Evolutionary conservation across 2,329 filamentous ascomycete species (phyloP).

Genomic region (Fusarium pseudograminearum): DNA sequence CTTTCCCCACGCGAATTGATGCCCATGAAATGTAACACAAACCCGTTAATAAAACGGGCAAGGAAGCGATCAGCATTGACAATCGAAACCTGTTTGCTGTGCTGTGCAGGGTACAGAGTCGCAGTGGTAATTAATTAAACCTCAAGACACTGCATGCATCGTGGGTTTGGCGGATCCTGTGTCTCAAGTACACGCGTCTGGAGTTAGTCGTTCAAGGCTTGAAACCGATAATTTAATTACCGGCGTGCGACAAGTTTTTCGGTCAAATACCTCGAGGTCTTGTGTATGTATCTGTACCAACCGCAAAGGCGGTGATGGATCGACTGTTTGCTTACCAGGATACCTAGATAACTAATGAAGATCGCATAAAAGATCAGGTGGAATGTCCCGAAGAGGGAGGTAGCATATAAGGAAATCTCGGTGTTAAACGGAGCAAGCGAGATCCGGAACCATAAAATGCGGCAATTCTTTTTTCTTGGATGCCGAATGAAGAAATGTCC

Average conservation of each 20-base stretch:
- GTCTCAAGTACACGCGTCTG: neutral
- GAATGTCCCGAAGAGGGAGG: neutral
- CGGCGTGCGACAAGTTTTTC: conserved; percentile 11
- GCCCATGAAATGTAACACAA: conserved; percentile 27
- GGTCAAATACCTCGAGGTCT: conserved; percentile 7
- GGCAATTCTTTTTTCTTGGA: conserved; percentile 6
- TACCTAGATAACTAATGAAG: neutral
- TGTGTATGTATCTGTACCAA: conserved; percentile 2
- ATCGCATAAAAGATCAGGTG: conserved; percentile 6
- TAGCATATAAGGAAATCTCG: conserved; percentile 1
- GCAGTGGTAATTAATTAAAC: neutral
- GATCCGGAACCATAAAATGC: conserved; percentile 17
- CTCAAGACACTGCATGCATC: conserved; percentile 8
- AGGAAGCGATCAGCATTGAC: conserved; percentile 8
- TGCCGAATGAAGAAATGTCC: conserved; percentile 10
- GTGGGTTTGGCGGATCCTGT: neutral
- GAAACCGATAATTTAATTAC: conserved; percentile 12
- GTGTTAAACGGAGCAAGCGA: neutral
- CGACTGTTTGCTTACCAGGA: neutral
- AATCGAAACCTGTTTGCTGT: conserved; percentile 22
- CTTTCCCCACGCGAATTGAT: neutral
- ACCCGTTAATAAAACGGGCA: conserved; percentile 3
- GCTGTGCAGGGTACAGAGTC: neutral
- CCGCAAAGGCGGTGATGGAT: neutral
- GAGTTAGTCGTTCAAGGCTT: neutral